These are phyloP conservation scores for Leccinum broughii DNA, from an alignment of 768 basidiomycete species.

Conservation along the genomic window DNA sequence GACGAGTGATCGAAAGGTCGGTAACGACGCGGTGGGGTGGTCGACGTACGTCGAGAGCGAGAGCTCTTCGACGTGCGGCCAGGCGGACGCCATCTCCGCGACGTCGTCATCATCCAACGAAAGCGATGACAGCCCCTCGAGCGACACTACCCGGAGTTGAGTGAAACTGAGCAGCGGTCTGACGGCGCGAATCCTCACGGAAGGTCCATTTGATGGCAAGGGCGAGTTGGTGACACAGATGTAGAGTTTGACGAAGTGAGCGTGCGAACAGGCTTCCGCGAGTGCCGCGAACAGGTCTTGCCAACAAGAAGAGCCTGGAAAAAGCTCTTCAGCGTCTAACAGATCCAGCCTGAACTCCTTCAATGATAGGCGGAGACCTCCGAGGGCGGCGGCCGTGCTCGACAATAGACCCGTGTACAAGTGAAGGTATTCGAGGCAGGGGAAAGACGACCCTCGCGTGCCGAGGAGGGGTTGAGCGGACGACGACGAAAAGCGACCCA, in stretches of 20 bases:
- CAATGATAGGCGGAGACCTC: slow-evolving; percentile 10
- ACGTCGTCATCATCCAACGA: slow-evolving; percentile 20
- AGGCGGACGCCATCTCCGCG: slow-evolving; percentile 14
- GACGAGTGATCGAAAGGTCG: slow-evolving; percentile 22
- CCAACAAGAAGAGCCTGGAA: slow-evolving; percentile 6
- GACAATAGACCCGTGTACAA: slow-evolving; percentile 20
- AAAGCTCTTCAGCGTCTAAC: slow-evolving; percentile 18
- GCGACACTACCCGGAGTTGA: slow-evolving; percentile 11
- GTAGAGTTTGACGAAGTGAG: slow-evolving; percentile 10
- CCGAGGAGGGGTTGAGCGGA: slow-evolving; percentile 4
- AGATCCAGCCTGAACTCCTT: slow-evolving; percentile 24
- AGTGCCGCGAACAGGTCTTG: slow-evolving; percentile 16
- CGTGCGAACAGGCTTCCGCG: slow-evolving; percentile 13
- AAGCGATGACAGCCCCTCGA: slow-evolving; percentile 20
- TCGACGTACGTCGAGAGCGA: slow-evolving; percentile 19
- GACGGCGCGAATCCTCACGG: slow-evolving; percentile 11
- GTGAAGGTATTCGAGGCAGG: slow-evolving; percentile 20
- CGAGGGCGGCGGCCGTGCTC: slow-evolving; percentile 8
- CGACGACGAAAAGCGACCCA: slow-evolving; percentile 8
- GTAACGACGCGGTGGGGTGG: slow-evolving; percentile 16
- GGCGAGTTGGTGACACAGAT: slow-evolving; percentile 19
- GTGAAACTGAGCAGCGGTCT: slow-evolving; percentile 17
- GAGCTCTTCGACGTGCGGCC: slow-evolving; percentile 26
- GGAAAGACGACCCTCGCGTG: slow-evolving; percentile 1
- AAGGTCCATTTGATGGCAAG: neutral